Percentiles rank a stretch among this genome's conserved stretches.
Conservation (phyloP, 2,329 filamentous ascomycete genomes). For the Paraphoma chrysanthemicola region DNA sequence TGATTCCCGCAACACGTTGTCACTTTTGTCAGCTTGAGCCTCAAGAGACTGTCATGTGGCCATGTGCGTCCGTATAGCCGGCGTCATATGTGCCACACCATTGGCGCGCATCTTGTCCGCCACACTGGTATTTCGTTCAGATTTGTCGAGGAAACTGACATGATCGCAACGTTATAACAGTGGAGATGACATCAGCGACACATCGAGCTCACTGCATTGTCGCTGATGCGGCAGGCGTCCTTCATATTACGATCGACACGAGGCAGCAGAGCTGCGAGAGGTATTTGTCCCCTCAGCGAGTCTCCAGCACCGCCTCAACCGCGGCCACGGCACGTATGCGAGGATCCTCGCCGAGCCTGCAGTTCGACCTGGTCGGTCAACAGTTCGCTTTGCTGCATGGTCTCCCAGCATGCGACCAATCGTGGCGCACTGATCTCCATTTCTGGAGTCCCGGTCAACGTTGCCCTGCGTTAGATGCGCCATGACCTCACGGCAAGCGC, state of each 20-base stretch:
- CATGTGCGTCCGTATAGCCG: conserved; percentile 22
- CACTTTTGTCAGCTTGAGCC: conserved; percentile 18
- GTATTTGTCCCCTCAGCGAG: background rate
- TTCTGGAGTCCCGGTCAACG: conserved; percentile 32
- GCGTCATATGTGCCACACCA: conserved; percentile 18
- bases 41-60: conserved; percentile 18
- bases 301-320: conserved; percentile 15
- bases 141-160: background rate
- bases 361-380: conserved; percentile 16
- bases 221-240: background rate
- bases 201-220: background rate
- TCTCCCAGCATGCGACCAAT: conserved; percentile 23
- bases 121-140: background rate
- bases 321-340: conserved; percentile 10
- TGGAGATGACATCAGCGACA: background rate
- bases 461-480: conserved; percentile 30
- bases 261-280: background rate
- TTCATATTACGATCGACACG: background rate
- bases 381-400: conserved; percentile 22
- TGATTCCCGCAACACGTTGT: conserved; percentile 7
- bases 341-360: conserved; percentile 22
- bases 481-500: conserved; percentile 35
- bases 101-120: conserved; percentile 13
- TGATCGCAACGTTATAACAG: background rate
- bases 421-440: conserved; percentile 21